Evolutionary conservation across 2,329 filamentous ascomycete genomes (phyloP).

Genomic region (Aspergillus fructus): DNA sequence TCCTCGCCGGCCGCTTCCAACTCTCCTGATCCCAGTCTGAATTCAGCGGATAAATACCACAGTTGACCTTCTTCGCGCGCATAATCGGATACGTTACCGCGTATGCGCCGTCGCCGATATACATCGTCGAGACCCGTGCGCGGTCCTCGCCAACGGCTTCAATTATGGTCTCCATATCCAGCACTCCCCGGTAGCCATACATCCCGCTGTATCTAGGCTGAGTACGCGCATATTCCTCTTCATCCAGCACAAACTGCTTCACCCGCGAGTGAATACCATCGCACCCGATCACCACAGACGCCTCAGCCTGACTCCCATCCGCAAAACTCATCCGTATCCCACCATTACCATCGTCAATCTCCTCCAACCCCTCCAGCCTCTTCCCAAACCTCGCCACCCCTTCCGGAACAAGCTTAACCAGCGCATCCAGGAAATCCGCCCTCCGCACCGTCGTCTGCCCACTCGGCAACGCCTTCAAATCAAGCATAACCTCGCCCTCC

Average conservation of each 20-base stretch:
- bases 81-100: conserved; percentile 36
- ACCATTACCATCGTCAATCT: conserved; percentile 17
- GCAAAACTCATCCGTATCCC: conserved; percentile 26
- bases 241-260: conserved; percentile 27
- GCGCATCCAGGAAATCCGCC: conserved; percentile 34
- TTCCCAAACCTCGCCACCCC: conserved; percentile 36
- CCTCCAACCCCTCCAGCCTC: conserved; percentile 21
- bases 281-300: conserved; percentile 37
- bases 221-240: conserved; percentile 7
- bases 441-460: conserved; percentile 35
- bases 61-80: conserved; percentile 33
- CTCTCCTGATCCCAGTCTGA: conserved; percentile 29
- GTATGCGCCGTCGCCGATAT: conserved; percentile 31
- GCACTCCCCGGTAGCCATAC: conserved; percentile 35
- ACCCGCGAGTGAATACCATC: conserved; percentile 37
- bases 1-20: conserved; percentile 31
- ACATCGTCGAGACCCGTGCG: conserved; percentile 30
- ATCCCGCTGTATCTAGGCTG: conserved; percentile 33
- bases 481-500: conserved; percentile 26
- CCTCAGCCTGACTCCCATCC: conserved; percentile 29
- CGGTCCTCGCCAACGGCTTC: conserved; percentile 32
- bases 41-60: conserved; percentile 29
- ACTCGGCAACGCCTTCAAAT: conserved; percentile 30
- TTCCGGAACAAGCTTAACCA: conserved; percentile 30
- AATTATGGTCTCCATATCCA: conserved; percentile 35